phyloP scores from a whole-genome alignment of 2,329 filamentous ascomycete species.

The Aspergillus udagawae region DNA sequence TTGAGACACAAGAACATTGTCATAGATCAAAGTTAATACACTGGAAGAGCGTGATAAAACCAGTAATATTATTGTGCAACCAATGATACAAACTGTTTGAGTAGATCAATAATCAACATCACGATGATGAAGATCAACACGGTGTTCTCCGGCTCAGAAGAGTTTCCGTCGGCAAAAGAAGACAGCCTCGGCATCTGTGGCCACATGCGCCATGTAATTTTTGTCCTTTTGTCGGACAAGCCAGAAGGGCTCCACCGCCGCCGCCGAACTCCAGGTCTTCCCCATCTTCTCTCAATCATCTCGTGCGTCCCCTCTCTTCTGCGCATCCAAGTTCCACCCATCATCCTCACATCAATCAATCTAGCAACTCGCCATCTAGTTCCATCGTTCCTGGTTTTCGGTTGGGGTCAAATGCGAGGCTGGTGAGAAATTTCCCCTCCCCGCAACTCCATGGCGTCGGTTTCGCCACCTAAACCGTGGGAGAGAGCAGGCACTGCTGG shows the following conservation, averaged over 20 bases:
- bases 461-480: constrained; percentile 96
- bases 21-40: background rate
- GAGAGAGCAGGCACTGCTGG: constrained; percentile 67
- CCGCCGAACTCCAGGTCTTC: too few relatives aligned
- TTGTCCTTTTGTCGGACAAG: constrained; percentile 6
- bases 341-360: background rate
- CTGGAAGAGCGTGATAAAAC: background rate
- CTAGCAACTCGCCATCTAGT: background rate
- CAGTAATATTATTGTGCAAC: background rate
- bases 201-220: constrained; percentile 12
- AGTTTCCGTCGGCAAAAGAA: constrained; percentile 9
- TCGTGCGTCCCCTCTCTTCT: constrained; percentile 8
- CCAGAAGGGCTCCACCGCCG: constrained; percentile 14
- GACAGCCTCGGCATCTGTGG: constrained; percentile 17
- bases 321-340: background rate
- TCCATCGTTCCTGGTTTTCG: constrained; percentile 2
- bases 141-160: constrained; percentile 2
- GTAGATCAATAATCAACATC: background rate
- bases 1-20: background rate
- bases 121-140: background rate
- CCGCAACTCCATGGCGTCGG: constrained; percentile 49
- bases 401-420: constrained; percentile 23
- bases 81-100: background rate
- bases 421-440: constrained; percentile 18
- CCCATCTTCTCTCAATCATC: constrained; percentile 9